Evolutionary conservation across 495 filamentous ascomycete species (phyloP), one percentile per base, ranked within the genome.

Genomic region (Staphylotrichum tortipilum): DNA sequence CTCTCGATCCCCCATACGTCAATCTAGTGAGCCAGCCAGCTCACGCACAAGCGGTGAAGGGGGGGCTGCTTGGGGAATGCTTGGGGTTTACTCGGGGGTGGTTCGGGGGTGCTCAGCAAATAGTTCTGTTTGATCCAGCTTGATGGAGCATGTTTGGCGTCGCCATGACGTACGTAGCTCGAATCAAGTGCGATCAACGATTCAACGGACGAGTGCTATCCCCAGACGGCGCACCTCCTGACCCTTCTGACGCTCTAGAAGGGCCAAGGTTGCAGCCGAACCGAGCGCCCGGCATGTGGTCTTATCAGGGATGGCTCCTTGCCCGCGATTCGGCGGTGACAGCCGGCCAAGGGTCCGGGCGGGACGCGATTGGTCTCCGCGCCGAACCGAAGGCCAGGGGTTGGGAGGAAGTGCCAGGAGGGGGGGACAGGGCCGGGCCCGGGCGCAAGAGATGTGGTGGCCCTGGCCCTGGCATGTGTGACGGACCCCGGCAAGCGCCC

Each of bases 151-250:
- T n/a, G 23, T 11, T 18, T 10, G 14, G 9, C 24, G 22, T 21
- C 6, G 35, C 14, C 41, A 49, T 50, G 50, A 37, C 43, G 39
- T 51, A 37, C 43, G 39, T 51, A 44, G 31, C 39, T 26, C 49
- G 40, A 51, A 51, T 38, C 49, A 44, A n/a, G n/a, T n/a, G n/a
- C n/a, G n/a, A n/a, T n/a, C n/a, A n/a, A n/a, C n/a, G n/a, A n/a
- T n/a, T n/a, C n/a, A n/a, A n/a, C n/a, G n/a, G n/a, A n/a, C n/a
- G n/a, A n/a, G n/a, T n/a, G n/a, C n/a, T n/a, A n/a, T n/a, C n/a
- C 26, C 26, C 6, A 5, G 6, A 28, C 4, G 26, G 26, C 26
- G 9, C 26, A 4, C 26, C 26, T 28, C 26, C 26, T 28, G 26
- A 28, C 26, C 26, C 26, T 28, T 9, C 26, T 28, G 26, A 28